Evolutionary conservation across 768 basidiomycete genomes (phyloP).

Genomic region (Antrodiella citrinella): DNA sequence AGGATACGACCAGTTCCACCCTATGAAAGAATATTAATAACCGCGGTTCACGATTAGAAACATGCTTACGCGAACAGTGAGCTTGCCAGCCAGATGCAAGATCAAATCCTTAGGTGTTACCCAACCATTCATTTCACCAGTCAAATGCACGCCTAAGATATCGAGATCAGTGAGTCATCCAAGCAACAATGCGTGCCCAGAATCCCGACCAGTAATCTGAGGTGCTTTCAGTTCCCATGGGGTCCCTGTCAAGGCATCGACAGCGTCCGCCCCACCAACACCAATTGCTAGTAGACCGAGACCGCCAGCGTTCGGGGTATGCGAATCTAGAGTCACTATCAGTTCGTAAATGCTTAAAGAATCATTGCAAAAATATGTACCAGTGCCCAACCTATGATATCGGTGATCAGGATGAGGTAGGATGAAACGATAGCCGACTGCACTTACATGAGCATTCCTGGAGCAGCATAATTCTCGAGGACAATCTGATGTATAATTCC

Average conservation of each 20-base stretch:
- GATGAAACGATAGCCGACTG: constrained; percentile 8
- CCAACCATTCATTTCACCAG: constrained; percentile 85
- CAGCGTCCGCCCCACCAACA: constrained; percentile 98
- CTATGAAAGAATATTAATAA: constrained; percentile 27
- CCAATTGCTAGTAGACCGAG: constrained; percentile 95
- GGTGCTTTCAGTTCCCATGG: constrained; percentile 98
- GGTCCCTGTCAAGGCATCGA: constrained; percentile 96
- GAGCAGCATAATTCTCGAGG: constrained; percentile 94
- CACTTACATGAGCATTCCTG: constrained; percentile 82
- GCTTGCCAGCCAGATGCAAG: constrained; percentile 85
- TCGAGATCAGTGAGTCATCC: constrained; percentile 55
- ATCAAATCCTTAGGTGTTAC: constrained; percentile 95
- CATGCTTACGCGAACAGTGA: constrained; percentile 80
- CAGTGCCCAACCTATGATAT: constrained; percentile 65
- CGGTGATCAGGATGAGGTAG: constrained; percentile 5
- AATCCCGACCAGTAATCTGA: constrained; percentile 58
- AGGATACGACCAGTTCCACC: constrained; percentile 94
- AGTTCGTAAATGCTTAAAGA: too few relatives aligned
- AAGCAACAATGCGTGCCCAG: constrained; percentile 96
- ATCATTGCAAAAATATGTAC: constrained; percentile 31
- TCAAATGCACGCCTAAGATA: constrained; percentile 71
- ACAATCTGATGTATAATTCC: constrained; percentile 98
- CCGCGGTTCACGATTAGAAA: constrained; percentile 4
- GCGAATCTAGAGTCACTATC: constrained; percentile 54
- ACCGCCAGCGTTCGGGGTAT: constrained; percentile 97